A percentile compares a stretch with the other conserved stretches of the same genome.
phyloP scores from a whole-genome alignment of 2,329 filamentous ascomycete species.

The Neopestalotiopsis sp. region DNA sequence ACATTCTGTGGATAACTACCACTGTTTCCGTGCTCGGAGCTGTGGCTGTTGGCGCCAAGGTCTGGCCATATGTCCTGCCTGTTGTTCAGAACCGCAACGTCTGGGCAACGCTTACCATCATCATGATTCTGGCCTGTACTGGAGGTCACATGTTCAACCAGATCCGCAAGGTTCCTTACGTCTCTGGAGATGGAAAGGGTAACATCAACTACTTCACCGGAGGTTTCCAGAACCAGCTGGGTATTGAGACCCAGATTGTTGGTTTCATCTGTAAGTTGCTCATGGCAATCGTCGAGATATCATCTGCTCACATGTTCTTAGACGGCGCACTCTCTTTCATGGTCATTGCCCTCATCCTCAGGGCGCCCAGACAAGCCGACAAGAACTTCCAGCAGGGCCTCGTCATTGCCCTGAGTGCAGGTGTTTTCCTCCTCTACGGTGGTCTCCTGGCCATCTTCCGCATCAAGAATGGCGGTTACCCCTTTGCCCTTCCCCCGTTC shows the following conservation, averaged over 20 bases:
- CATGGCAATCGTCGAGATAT: background rate
- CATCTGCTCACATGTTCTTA: slow-evolving; percentile 31
- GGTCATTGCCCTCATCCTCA: slow-evolving; percentile 87
- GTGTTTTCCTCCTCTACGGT: slow-evolving; percentile 86
- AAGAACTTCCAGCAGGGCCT: slow-evolving; percentile 78
- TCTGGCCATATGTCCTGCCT: slow-evolving; percentile 80
- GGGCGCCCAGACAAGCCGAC: slow-evolving; percentile 87
- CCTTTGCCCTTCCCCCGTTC: slow-evolving; percentile 93
- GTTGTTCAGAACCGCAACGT: slow-evolving; percentile 88
- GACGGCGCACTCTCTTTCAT: slow-evolving; percentile 82
- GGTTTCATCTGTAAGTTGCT: slow-evolving; percentile 84
- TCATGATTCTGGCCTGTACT: slow-evolving; percentile 89
- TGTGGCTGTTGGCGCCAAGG: slow-evolving; percentile 71
- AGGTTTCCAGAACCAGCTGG: slow-evolving; percentile 93
- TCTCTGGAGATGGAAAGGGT: slow-evolving; percentile 81
- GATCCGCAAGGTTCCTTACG: slow-evolving; percentile 94
- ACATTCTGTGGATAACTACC: slow-evolving; percentile 71
- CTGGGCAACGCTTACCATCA: slow-evolving; percentile 89
- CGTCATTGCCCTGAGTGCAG: slow-evolving; percentile 77
- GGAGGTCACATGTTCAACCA: slow-evolving; percentile 99
- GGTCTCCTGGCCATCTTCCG: slow-evolving; percentile 94
- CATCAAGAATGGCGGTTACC: slow-evolving; percentile 93
- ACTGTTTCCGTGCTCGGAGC: slow-evolving; percentile 72
- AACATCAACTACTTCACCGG: slow-evolving; percentile 88
- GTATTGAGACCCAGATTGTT: slow-evolving; percentile 93